Conservation (phyloP, 495 filamentous ascomycete genomes). For the Penicillium coprophilum region DNA sequence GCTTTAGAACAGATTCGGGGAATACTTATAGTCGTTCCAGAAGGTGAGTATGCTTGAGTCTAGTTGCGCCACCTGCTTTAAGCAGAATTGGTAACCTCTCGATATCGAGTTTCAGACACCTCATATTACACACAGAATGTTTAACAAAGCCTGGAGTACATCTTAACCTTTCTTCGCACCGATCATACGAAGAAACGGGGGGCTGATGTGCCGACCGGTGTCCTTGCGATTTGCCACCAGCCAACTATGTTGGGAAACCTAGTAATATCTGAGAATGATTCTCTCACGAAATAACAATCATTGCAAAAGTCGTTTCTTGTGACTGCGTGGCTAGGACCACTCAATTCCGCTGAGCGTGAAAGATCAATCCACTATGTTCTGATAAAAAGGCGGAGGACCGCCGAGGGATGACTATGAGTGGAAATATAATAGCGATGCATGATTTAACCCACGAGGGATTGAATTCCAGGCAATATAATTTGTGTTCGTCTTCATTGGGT, state of each 20-base stretch:
- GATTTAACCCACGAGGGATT: slow-evolving; percentile 33
- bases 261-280: not conserved
- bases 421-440: slow-evolving; percentile 45
- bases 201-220: slow-evolving; percentile 11
- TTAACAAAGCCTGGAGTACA: not conserved
- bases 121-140: not conserved
- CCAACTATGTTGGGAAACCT: slow-evolving; percentile 22
- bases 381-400: slow-evolving; percentile 20
- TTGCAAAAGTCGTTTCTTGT: slow-evolving; percentile 29
- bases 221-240: slow-evolving; percentile 20
- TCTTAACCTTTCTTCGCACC: not conserved
- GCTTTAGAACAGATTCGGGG: not conserved
- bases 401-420: slow-evolving; percentile 41
- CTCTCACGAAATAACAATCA: slow-evolving; percentile 8
- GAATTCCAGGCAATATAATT: slow-evolving; percentile 37
- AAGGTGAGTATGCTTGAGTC: not conserved
- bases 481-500: slow-evolving; percentile 45
- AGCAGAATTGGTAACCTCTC: not conserved
- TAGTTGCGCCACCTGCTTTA: not conserved
- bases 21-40: not conserved
- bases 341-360: slow-evolving; percentile 37
- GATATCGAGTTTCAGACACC: not conserved
- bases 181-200: slow-evolving; percentile 9
- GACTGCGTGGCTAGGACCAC: slow-evolving; percentile 37
- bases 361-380: slow-evolving; percentile 13